Base-by-base conservation (phyloP, 257 asterid species). In the Echites panduratus region DNA sequence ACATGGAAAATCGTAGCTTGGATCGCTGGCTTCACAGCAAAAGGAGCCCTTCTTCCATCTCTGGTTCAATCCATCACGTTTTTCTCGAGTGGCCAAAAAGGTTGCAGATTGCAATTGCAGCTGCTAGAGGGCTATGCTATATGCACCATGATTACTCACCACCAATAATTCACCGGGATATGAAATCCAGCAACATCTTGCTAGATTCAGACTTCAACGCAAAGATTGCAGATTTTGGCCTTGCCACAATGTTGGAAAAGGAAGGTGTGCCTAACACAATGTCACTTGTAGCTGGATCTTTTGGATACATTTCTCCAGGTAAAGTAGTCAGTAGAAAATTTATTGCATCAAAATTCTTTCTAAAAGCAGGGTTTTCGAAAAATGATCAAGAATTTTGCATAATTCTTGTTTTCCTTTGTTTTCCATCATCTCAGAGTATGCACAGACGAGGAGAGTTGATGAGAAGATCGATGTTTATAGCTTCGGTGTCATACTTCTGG, bases 401-500 rank as follows among this genome's bases (percentile, higher is more conserved):
- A 43, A 44, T 29, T 40, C 5, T 59, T 50, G 2, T 19, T 3
- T 38, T 24, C 17, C 19, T 24, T 47, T 77, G 43, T 53, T 57
- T 44, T 17, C 58, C 10, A 5, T 40, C 66, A 47, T 82, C 70
- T 26, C 91, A 94, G 99, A 94, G 80, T 94, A 91, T 54, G 90
- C 91, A 7, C 88, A 82, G 12, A 89, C 92, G 14, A 81, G 84
- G 32, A 83, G 88, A 83, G 97, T 86, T 79, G 85, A 76, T 8
- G 97, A 91, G 90, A 94, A 91, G 89, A 80, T 91, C 38, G 99
- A 94, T 47, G 97, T 94, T 66, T 94, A 85, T 68, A 86, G 97
- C 64, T 94, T 89, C 41, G 99, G 99, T 11, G 97, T 89, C 73
- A 70, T 94, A 68, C 96, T 94, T 61, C 82, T 94, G 54, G 99